A percentile compares a stretch with the other conserved stretches of the same genome.
Conservation (phyloP, 805 yeast genomes). For the Spathaspora sp. region DNA sequence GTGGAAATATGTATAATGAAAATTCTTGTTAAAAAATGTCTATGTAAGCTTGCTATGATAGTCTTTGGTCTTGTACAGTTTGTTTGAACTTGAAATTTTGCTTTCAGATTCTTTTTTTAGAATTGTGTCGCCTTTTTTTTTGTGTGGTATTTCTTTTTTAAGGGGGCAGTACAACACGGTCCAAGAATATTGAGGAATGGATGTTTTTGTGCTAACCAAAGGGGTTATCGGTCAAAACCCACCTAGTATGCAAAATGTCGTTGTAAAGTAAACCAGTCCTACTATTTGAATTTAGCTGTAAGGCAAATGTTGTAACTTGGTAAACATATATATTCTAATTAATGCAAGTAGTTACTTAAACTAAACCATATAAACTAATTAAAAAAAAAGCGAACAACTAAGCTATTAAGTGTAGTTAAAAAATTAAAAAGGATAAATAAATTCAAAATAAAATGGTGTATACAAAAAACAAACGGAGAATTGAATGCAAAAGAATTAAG, state of each 20-base stretch:
- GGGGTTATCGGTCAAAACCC: too few species aligned
- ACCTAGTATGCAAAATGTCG: too few species aligned
- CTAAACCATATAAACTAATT: neutral
- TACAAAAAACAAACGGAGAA: neutral
- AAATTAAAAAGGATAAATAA: neutral
- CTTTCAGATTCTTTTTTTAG: neutral
- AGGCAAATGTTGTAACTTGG: neutral
- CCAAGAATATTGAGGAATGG: neutral
- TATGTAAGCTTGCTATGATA: too few species aligned
- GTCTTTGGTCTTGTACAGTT: neutral
- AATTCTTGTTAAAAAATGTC: too few species aligned
- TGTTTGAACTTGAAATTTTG: neutral
- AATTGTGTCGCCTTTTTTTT: neutral
- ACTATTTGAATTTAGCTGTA: too few species aligned
- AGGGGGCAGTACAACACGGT: neutral
- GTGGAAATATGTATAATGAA: neutral
- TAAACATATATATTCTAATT: neutral
- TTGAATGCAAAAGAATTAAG: neutral
- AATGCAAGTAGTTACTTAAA: neutral
- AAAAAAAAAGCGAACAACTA: neutral
- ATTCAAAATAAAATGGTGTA: neutral
- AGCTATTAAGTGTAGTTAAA: too few species aligned
- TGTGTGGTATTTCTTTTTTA: neutral
- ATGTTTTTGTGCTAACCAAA: too few species aligned
- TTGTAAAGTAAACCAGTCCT: too few species aligned